These are phyloP conservation scores for Penicillium sclerotiorum DNA, from an alignment of 2,329 filamentous ascomycete species.

Conservation along the genomic window DNA sequence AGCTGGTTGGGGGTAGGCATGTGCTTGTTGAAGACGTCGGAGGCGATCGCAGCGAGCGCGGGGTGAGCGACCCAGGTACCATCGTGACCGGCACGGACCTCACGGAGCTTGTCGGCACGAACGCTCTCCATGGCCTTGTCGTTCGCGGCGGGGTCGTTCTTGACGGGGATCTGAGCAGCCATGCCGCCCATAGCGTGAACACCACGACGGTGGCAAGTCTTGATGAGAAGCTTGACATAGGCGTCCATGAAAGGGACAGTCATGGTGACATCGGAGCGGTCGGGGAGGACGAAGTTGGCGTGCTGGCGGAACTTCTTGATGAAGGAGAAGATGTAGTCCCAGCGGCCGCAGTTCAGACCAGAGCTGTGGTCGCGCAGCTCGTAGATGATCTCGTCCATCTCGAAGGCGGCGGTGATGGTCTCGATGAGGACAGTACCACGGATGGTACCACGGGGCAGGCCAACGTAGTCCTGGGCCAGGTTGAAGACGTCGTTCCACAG, in stretches of 20 bases:
- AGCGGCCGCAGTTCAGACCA: conserved; percentile 95
- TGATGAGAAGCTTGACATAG: conserved; percentile 95
- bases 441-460: conserved; percentile 87
- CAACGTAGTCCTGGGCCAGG: conserved; percentile 88
- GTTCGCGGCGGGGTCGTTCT: conserved; percentile 87
- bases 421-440: conserved; percentile 95
- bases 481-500: conserved; percentile 99
- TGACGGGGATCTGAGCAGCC: conserved; percentile 98
- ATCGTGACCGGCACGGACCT: conserved; percentile 93
- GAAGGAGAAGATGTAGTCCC: conserved; percentile 99
- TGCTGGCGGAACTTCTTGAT: conserved; percentile 99
- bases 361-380: conserved; percentile 96
- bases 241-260: conserved; percentile 98
- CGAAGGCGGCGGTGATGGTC: conserved; percentile 95
- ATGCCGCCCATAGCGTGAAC: conserved; percentile 99
- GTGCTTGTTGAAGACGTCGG: conserved; percentile 93
- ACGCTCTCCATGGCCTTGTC: conserved; percentile 93
- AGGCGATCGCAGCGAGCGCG: conserved; percentile 82
- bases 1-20: conserved; percentile 99
- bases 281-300: conserved; percentile 87
- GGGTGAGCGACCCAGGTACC: conserved; percentile 98
- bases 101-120: conserved; percentile 91
- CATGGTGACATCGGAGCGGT: conserved; percentile 92
- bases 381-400: conserved; percentile 99
- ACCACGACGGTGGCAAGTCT: conserved; percentile 93